Evolutionary conservation across 2,329 filamentous ascomycete genomes (phyloP), one percentile per base, ranked within the genome.

Genomic region (Microdochium trichocladiopsis): DNA sequence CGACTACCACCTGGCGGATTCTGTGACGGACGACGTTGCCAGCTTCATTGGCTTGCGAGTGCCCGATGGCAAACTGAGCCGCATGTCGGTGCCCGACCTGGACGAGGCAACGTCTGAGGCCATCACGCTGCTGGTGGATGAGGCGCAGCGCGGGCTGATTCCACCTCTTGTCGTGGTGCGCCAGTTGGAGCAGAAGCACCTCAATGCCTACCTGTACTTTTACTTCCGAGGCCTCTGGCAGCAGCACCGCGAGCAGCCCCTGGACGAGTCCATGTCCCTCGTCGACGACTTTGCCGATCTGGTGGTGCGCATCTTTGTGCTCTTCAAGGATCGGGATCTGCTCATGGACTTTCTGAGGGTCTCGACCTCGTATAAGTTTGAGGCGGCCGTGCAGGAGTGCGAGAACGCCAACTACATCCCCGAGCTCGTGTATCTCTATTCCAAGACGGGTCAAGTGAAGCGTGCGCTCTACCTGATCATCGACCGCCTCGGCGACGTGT

Each of bases 391-490:
- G 57, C 80, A 73, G 78, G 83, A 95, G 61, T 99, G 94, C 64
- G 91, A 97, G 68, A 73, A 77, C 14, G 80, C 82, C 58, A 84
- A 87, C 58, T 97, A 88, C 68, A 88, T 95, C 48, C 88, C 90
- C 36, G 94, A 99, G 66, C 80, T 97, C n/a, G 93, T 99, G 14
- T 94, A 94, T 63, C 81, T 99, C 1, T 87, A 97, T 61, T 95
- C 91, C 55, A 96, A 96, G 67, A 97, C 91, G 0, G 94, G 94
- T 0, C 86, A 96, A 67, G 94, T 90, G 60, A 95, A 96, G 68
- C 84, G 88, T 12, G 95, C 95, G 0, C 75, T 99, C 2, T 92
- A 87, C 61, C 80, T 99, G 50, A 97, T 99, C 63, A 95, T 97
- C 56, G 90, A 95, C 61, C 86, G 90, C n/a, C 79, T 99, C 4